Conservation (phyloP, 2,329 filamentous ascomycete genomes). For the Claviceps spartinae region DNA sequence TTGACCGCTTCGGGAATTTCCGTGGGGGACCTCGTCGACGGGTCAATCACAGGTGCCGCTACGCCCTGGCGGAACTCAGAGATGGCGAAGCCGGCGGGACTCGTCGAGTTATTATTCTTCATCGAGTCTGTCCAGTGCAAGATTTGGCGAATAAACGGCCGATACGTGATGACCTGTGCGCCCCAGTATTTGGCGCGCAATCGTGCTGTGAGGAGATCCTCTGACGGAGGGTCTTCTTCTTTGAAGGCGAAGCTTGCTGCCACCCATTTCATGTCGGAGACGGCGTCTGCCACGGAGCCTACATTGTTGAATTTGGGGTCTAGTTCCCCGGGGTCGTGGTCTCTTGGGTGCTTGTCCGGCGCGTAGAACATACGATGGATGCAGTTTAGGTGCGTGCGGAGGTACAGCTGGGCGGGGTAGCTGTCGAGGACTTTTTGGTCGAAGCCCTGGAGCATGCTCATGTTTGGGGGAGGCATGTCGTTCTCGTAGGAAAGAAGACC, state of each 20-base stretch:
- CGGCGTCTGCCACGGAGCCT: constrained; percentile 28
- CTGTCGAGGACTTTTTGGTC: constrained; percentile 38
- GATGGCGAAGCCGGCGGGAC: constrained; percentile 18
- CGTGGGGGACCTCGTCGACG: constrained; percentile 20
- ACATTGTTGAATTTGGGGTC: constrained; percentile 31
- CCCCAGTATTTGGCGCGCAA: constrained; percentile 92
- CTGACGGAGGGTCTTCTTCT: constrained; percentile 56
- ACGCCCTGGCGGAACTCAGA: constrained; percentile 24
- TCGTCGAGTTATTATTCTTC: constrained; percentile 21
- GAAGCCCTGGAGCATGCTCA: constrained; percentile 29
- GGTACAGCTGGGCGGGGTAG: constrained; percentile 49
- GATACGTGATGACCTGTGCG: constrained; percentile 75
- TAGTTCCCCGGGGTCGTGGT: constrained; percentile 12
- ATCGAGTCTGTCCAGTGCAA: constrained; percentile 32
- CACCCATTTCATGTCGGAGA: constrained; percentile 32
- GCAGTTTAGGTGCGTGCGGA: constrained; percentile 50
- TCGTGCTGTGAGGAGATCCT: constrained; percentile 67
- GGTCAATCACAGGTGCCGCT: constrained; percentile 24
- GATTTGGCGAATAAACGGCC: constrained; percentile 54
- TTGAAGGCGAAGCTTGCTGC: constrained; percentile 40
- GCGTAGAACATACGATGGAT: constrained; percentile 46
- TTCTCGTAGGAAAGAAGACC: constrained; percentile 48
- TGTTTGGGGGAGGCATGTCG: constrained; percentile 53
- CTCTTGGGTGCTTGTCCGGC: constrained; percentile 23
- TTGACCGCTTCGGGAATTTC: constrained; percentile 34